A percentile compares a stretch with the other conserved stretches of the same genome.
Conservation (phyloP, 441 rosid genomes). For the California macrophylla region DNA sequence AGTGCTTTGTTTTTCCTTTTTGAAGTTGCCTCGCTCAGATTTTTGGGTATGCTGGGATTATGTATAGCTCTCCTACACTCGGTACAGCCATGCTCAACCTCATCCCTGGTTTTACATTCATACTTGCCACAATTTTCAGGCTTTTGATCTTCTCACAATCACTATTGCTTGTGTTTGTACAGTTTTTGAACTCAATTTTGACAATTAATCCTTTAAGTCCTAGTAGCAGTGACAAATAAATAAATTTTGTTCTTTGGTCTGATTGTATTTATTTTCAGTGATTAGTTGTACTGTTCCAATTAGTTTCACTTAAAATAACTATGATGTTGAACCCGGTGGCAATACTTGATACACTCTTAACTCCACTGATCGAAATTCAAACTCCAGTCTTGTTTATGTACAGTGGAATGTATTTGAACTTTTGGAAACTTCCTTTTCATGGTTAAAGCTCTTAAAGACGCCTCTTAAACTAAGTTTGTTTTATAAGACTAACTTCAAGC, state of each 20-base stretch:
- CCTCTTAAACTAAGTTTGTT: not conserved
- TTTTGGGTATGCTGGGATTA: constrained; percentile 50
- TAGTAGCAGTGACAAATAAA: not conserved
- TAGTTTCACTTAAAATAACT: not conserved
- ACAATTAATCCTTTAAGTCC: not conserved
- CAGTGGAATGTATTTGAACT: not conserved
- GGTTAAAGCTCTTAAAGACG: not conserved
- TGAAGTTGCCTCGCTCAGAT: constrained; percentile 39
- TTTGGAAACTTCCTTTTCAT: not conserved
- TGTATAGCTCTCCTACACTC: constrained; percentile 54
- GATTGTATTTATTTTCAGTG: not conserved
- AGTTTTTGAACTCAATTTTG: not conserved
- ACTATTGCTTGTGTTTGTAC: not conserved
- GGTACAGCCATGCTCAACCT: constrained; percentile 59
- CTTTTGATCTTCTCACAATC: constrained; percentile 12
- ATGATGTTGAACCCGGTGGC: not conserved
- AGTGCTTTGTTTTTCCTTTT: not conserved
- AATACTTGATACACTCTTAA: not conserved
- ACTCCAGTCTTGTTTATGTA: not conserved
- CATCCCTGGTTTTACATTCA: constrained; percentile 44
- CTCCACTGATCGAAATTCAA: not conserved
- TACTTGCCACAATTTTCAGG: constrained; percentile 54
- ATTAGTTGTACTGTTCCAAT: not conserved
- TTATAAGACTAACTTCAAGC: not conserved
- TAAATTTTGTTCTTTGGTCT: not conserved